These are phyloP conservation scores for Allomyces arbusculus DNA, from an alignment of 192 early-diverging fungal species.

Conservation along the genomic window DNA sequence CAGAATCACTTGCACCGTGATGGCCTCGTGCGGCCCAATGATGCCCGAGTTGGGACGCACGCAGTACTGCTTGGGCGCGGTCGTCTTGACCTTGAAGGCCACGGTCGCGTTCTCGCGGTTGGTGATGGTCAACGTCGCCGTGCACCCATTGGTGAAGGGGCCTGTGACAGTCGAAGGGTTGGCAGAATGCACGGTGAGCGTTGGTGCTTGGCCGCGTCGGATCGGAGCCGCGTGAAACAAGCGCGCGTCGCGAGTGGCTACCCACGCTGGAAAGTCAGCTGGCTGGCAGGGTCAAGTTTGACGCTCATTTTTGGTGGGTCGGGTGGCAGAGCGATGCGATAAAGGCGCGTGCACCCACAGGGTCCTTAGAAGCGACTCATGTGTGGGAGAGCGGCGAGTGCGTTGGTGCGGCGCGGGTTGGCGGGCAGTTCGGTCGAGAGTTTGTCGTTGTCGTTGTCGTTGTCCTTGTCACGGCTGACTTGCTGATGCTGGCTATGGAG, in stretches of 20 bases:
- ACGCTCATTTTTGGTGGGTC: slow-evolving; percentile 25
- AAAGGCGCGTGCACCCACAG: no score
- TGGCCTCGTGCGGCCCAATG: slow-evolving; percentile 38
- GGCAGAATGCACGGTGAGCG: neutral
- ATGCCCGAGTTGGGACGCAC: slow-evolving; percentile 84
- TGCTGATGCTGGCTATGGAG: no score
- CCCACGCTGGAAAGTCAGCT: slow-evolving; percentile 39
- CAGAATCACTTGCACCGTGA: slow-evolving; percentile 65
- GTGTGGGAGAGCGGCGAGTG: no score
- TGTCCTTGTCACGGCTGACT: no score
- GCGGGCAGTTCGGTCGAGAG: no score
- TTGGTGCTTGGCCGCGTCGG: neutral
- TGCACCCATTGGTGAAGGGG: slow-evolving; percentile 38
- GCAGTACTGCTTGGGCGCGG: slow-evolving; percentile 91
- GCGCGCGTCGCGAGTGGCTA: neutral
- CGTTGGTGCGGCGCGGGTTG: no score
- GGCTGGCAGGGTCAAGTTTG: slow-evolving; percentile 30
- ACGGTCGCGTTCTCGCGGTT: slow-evolving; percentile 45
- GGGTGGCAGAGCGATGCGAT: no score
- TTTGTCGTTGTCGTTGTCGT: no score
- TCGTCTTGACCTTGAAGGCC: slow-evolving; percentile 97
- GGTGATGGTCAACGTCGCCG: slow-evolving; percentile 29
- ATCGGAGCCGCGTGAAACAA: neutral
- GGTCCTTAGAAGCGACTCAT: no score
- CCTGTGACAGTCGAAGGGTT: slow-evolving; percentile 17